These are phyloP conservation scores for Umbilicaria muhlenbergii DNA, from an alignment of 495 filamentous ascomycete species.

Conservation along the genomic window DNA sequence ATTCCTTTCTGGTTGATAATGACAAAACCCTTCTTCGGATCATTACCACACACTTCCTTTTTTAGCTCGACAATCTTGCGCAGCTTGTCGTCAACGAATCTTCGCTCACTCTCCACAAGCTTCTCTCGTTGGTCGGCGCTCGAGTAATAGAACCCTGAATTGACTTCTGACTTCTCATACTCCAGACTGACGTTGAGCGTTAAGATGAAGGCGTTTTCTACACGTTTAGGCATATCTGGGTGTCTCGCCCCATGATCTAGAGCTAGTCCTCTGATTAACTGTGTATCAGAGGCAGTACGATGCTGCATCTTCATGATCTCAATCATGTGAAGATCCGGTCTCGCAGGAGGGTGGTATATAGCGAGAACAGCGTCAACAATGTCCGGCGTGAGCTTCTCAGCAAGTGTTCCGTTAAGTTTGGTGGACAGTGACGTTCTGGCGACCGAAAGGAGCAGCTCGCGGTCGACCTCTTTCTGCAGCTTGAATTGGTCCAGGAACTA, in stretches of 20 bases:
- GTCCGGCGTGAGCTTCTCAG: constrained; percentile 76
- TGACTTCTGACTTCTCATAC: constrained; percentile 98
- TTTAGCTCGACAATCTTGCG: constrained; percentile 97
- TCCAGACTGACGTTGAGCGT: constrained; percentile 93
- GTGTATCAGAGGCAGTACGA: constrained; percentile 86
- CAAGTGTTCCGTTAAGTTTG: constrained; percentile 77
- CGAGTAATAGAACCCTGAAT: constrained; percentile 98
- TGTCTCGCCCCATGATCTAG: constrained; percentile 93
- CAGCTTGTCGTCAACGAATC: constrained; percentile 92
- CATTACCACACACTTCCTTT: constrained; percentile 90
- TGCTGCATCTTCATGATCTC: constrained; percentile 99
- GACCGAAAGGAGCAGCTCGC: constrained; percentile 85
- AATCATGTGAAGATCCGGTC: constrained; percentile 96
- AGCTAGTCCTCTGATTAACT: constrained; percentile 82
- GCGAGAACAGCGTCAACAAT: constrained; percentile 93
- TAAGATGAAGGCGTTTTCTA: constrained; percentile 91
- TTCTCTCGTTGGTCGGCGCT: constrained; percentile 93
- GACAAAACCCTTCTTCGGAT: constrained; percentile 90
- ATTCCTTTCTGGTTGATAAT: constrained; percentile 99
- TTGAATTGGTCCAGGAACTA: constrained; percentile 95
- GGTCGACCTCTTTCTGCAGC: constrained; percentile 68
- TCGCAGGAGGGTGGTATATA: constrained; percentile 77
- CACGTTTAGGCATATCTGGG: constrained; percentile 92
- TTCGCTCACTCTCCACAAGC: constrained; percentile 89
- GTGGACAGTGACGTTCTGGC: constrained; percentile 90